Base-by-base conservation (phyloP, 768 basidiomycete species). In the Boletus pseudopeckii region DNA sequence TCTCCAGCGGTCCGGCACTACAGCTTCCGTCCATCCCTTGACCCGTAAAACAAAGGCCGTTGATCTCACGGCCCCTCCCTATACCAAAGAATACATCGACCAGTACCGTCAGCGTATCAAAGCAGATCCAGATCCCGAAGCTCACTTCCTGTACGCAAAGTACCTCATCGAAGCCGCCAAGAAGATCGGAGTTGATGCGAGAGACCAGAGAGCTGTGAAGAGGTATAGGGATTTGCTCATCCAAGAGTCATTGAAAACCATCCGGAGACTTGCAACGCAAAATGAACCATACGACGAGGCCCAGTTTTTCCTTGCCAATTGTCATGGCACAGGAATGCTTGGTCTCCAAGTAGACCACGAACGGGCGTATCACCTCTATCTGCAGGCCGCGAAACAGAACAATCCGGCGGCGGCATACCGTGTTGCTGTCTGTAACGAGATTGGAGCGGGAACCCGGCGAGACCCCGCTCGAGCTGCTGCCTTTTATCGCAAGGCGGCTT, bases 161-260 rank as follows among this genome's bases (percentile, higher is more conserved):
- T 99, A 98, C 70, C 85, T 99, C 54, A 94, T 99, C 68, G 97
- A 98, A 64, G 97, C 97, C 30, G 97, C 97, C 14, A 93, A 91
- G 74, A 88, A 94, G 71, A 86, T 98, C 57, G 84, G 91, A 17
- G 73, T 78, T 10, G 77, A 81, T 28, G 80, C 84, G 7, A 85
- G 80, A 59, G 90, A 93, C 60, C 86, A 89, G 66, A 86, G 91
- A 26, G 79, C 85, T 17, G 92, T 92, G 4, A 86, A 91, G 70
- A 95, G 90, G 71, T 98, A 95, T 68, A 84, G 90, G 50, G 96
- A 98, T 67, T 65, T 84, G 17, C 81, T 99, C 37, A 80, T 99
- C 46, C 78, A 77, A 48, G 97, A 99, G 73, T 85, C 91, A 10
- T 75, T 99, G 63, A 96, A 98, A 72, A 88, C 93, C 48, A 82